phyloP scores from a whole-genome alignment of 495 filamentous ascomycete genomes.

The Podospora tetraspora region DNA sequence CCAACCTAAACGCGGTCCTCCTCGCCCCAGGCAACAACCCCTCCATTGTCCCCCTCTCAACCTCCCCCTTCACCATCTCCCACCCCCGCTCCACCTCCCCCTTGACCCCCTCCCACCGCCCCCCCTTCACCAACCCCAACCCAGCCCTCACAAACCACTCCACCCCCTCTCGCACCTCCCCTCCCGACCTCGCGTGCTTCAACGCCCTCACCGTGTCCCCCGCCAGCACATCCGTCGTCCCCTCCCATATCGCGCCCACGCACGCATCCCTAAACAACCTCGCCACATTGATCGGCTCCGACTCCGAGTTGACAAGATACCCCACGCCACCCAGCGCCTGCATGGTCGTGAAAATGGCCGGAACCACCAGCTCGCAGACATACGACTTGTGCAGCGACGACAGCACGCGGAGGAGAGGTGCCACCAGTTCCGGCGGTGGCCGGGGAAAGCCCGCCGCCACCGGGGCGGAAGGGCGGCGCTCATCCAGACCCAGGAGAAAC shows the following conservation, averaged over 20 bases:
- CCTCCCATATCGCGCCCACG: slow-evolving; percentile 67
- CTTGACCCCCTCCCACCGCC: not conserved
- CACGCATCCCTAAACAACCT: slow-evolving; percentile 60
- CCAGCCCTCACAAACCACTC: slow-evolving; percentile 28
- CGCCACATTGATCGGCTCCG: slow-evolving; percentile 59
- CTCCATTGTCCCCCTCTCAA: slow-evolving; percentile 21
- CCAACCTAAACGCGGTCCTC: slow-evolving; percentile 27
- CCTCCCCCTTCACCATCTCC: slow-evolving; percentile 17
- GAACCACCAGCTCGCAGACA: slow-evolving; percentile 46
- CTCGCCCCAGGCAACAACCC: slow-evolving; percentile 32
- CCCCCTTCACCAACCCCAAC: not conserved
- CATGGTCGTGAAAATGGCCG: slow-evolving; percentile 58
- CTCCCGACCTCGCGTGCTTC: slow-evolving; percentile 40
- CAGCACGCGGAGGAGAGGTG: slow-evolving; percentile 54
- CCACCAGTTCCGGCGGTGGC: slow-evolving; percentile 10
- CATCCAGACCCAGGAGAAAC: slow-evolving; percentile 39
- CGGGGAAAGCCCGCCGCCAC: slow-evolving; percentile 5
- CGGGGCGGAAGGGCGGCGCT: slow-evolving; percentile 5
- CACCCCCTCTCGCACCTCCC: slow-evolving; percentile 38
- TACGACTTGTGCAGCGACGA: slow-evolving; percentile 63
- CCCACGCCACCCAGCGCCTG: slow-evolving; percentile 71
- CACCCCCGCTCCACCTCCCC: slow-evolving; percentile 17
- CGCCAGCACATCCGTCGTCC: slow-evolving; percentile 65
- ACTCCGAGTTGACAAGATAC: slow-evolving; percentile 57
- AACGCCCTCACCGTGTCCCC: slow-evolving; percentile 57